phyloP scores from a whole-genome alignment of 257 asterid genomes.

The Haberlea rhodopensis region DNA sequence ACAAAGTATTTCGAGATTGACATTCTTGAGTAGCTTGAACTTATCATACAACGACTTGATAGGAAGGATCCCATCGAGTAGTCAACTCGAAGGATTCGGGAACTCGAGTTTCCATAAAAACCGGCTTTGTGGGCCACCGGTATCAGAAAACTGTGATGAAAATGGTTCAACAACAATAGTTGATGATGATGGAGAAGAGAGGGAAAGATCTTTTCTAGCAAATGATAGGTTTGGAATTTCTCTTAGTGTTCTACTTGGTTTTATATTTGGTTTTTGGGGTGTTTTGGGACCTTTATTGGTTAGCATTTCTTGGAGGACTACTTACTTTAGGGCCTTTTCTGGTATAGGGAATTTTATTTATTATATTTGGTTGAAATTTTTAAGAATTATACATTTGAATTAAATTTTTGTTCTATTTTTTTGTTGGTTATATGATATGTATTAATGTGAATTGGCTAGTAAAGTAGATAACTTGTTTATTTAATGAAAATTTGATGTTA shows the following conservation, averaged over 20 bases:
- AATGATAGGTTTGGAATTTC: background rate
- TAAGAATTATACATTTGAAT: background rate
- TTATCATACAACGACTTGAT: constrained; percentile 30
- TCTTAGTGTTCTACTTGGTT: constrained; percentile 21
- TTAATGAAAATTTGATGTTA: too few species aligned
- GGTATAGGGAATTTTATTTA: background rate
- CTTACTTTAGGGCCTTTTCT: constrained; percentile 8
- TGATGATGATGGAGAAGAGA: constrained; percentile 6
- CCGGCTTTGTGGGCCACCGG: constrained; percentile 26
- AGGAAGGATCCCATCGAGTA: constrained; percentile 34
- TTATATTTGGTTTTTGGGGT: constrained; percentile 25
- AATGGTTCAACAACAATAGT: background rate
- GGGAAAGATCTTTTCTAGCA: background rate
- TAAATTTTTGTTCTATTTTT: background rate
- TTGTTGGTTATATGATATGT: too few species aligned
- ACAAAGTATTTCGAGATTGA: constrained; percentile 21
- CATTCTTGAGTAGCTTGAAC: constrained; percentile 35
- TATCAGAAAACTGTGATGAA: constrained; percentile 1
- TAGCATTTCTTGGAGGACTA: constrained; percentile 13
- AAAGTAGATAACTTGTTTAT: too few species aligned
- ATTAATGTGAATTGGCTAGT: background rate
- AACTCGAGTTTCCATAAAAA: constrained; percentile 2
- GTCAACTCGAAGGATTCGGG: constrained; percentile 31
- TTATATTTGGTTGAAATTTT: background rate
- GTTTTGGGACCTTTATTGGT: background rate